Percentiles rank a stretch among this genome's conserved stretches.
These are phyloP conservation scores for Colletotrichum incanum DNA, from an alignment of 2,329 filamentous ascomycete genomes.

Conservation along the genomic window DNA sequence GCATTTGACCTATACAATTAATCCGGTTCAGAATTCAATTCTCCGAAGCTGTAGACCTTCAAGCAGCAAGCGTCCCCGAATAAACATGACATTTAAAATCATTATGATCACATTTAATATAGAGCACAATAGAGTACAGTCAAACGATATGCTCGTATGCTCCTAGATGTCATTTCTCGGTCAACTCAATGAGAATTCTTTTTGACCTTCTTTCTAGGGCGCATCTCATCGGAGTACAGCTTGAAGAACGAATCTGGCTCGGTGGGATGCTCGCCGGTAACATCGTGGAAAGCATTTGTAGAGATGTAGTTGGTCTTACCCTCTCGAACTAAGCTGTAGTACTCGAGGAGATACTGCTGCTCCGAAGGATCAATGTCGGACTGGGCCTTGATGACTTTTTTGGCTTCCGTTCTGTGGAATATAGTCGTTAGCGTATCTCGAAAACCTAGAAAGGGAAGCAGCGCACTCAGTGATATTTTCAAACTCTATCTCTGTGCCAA, in stretches of 20 bases:
- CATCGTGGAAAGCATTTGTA: constrained; percentile 65
- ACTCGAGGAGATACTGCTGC: constrained; percentile 65
- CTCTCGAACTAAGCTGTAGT: constrained; percentile 67
- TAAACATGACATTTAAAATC: too few relatives aligned
- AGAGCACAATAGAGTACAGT: too few relatives aligned
- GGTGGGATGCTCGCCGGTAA: constrained; percentile 62
- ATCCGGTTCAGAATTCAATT: too few relatives aligned
- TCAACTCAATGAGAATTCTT: background rate
- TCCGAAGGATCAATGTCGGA: constrained; percentile 56
- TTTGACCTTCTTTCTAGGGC: constrained; percentile 54
- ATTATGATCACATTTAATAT: too few relatives aligned
- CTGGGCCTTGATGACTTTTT: constrained; percentile 50
- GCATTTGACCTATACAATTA: too few relatives aligned
- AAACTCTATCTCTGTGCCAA: constrained; percentile 61
- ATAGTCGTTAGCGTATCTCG: background rate
- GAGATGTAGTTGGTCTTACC: constrained; percentile 70
- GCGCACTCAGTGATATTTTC: constrained; percentile 62
- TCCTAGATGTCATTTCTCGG: too few relatives aligned
- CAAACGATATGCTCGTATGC: too few relatives aligned
- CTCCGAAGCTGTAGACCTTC: too few relatives aligned
- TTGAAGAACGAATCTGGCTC: constrained; percentile 65
- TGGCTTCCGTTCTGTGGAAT: constrained; percentile 41
- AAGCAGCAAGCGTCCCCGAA: too few relatives aligned
- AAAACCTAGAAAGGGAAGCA: background rate
- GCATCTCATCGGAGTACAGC: constrained; percentile 58